Base-by-base conservation (phyloP, 805 yeast genomes). In the Candida peoriensis region DNA sequence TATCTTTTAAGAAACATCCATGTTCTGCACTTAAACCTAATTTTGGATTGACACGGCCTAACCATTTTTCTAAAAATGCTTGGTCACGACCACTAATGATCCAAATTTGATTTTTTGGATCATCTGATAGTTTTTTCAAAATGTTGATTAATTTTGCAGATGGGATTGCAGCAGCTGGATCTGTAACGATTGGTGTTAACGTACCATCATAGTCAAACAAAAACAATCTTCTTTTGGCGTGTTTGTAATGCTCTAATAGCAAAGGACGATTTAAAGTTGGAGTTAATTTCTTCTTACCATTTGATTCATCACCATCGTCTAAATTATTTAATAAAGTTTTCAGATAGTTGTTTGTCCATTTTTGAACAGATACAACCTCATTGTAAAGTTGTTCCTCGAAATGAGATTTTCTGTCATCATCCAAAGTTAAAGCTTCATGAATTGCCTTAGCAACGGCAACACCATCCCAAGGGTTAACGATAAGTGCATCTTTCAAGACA, bases 151-250 rank as follows among this genome's bases (percentile, higher is more conserved):
- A 66, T 46, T 81, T 70, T 4, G 80, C 78, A 1, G 95, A 78
- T 3, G 99, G 98, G 27, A 93, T 83, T 0, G 98, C 98, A 0
- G 97, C 97, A n/a, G 90, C 87, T 2, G 99, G 99, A 49, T 93
- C 97, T 25, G 78, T 74, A 4, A 93, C 98, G 53, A 93, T 93
- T 11, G 97, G 97, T 0, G 98, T 87, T 47, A 93, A 68, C 2
- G 99, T 93, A 20, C 99, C 99, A 57, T 93, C 99, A 57, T 93
- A 93, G 61, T 93, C 99, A 61, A 93, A 89, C 48, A 93, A 59
- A 49, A 93, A 87, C 39, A 93, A 61, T 42, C 97, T 72, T 48
- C 82, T 72, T 22, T 73, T 42, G 0, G 96, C 76, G 16, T 57
- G 46, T 30, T 70, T 57, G 57, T 86, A 93, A 38, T 72, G 70